Evolutionary conservation across 1,139 yeast species (phyloP).

Genomic region (Debaryomyces nepalensis): DNA sequence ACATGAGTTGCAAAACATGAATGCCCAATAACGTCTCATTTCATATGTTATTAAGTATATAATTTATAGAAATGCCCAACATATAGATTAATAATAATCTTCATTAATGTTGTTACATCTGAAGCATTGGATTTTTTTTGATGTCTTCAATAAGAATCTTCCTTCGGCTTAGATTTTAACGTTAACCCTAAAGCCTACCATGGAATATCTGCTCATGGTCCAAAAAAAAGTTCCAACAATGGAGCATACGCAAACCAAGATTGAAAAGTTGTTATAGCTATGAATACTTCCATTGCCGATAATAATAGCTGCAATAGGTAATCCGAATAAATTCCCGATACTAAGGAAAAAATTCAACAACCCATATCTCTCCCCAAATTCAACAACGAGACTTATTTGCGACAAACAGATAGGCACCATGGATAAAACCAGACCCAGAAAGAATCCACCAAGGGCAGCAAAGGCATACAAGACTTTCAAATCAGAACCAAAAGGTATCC

Average conservation of each 20-base stretch:
- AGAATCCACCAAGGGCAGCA: conserved; percentile 42
- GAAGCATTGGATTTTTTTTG: too few species aligned
- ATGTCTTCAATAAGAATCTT: not conserved
- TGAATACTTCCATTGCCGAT: conserved; percentile 37
- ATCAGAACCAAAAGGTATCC: conserved; percentile 46
- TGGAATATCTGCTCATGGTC: conserved; percentile 35
- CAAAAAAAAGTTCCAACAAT: conserved; percentile 36
- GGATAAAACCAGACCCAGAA: conserved; percentile 34
- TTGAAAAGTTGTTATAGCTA: conserved; percentile 39
- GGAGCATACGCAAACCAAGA: conserved; percentile 40
- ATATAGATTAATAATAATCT: too few species aligned
- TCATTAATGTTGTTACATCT: too few species aligned
- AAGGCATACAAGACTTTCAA: conserved; percentile 38
- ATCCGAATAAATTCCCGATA: conserved; percentile 46
- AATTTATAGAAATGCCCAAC: too few species aligned
- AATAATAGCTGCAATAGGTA: conserved; percentile 51
- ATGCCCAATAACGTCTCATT: not conserved
- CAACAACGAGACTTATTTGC: conserved; percentile 41
- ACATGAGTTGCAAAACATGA: conserved; percentile 4
- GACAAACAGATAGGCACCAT: conserved; percentile 48
- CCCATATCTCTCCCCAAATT: conserved; percentile 49
- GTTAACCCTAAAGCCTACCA: conserved; percentile 39
- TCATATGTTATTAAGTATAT: not conserved
- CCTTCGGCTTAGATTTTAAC: conserved; percentile 30
- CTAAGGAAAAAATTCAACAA: conserved; percentile 44